These are phyloP conservation scores for Orbilia ellipsospora DNA, from an alignment of 2,329 filamentous ascomycete genomes.

Conservation along the genomic window DNA sequence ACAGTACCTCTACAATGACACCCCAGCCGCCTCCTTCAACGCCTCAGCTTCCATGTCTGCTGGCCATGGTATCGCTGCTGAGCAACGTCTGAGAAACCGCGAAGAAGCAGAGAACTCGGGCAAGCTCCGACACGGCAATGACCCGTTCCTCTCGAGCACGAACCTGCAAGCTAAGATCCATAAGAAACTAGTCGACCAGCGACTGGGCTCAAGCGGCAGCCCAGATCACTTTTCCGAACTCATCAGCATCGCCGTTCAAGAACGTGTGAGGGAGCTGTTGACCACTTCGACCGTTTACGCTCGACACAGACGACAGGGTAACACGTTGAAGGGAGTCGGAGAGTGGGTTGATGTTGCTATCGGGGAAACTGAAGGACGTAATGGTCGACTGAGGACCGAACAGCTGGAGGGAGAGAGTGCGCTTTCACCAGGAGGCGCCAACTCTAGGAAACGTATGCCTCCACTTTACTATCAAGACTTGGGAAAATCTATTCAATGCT, in stretches of 20 bases:
- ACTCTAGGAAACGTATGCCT: conserved; percentile 46
- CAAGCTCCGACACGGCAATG: conserved; percentile 38
- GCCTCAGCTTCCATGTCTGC: background rate
- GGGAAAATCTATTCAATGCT: conserved; percentile 3
- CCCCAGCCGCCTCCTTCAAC: conserved; percentile 39
- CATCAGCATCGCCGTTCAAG: conserved; percentile 42
- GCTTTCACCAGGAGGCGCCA: conserved; percentile 24
- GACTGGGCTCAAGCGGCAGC: conserved; percentile 26
- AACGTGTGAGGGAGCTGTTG: conserved; percentile 38
- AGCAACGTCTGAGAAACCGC: conserved; percentile 27
- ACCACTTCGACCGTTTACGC: conserved; percentile 30
- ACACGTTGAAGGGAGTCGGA: conserved; percentile 40
- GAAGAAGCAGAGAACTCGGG: conserved; percentile 40
- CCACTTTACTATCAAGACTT: background rate
- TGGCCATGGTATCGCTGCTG: conserved; percentile 13
- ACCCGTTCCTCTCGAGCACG: conserved; percentile 30
- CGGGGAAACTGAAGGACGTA: conserved; percentile 39
- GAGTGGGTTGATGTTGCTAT: conserved; percentile 45
- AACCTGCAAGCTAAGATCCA: conserved; percentile 21
- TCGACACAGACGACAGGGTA: conserved; percentile 37
- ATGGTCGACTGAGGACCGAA: conserved; percentile 32
- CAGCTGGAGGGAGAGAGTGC: conserved; percentile 21
- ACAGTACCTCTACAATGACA: conserved; percentile 57
- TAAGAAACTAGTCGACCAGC: conserved; percentile 21
- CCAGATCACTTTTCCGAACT: conserved; percentile 31